Evolutionary conservation across 2,329 filamentous ascomycete genomes (phyloP), one percentile per base, ranked within the genome.

Genomic region (Aaosphaeria arxii): DNA sequence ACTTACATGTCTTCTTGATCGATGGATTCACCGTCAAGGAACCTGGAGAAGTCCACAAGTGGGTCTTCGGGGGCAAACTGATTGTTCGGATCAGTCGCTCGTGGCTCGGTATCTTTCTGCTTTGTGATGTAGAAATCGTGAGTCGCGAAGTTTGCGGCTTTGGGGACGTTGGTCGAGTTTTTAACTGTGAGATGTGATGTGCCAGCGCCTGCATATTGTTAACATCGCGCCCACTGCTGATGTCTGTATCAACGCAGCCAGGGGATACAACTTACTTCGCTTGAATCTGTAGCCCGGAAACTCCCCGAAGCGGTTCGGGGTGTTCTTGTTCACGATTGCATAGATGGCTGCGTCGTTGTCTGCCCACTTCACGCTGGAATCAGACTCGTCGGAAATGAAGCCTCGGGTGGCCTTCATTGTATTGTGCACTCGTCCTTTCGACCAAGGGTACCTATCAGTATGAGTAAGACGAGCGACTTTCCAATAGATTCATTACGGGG

Each of bases 321-420:
- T 55, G 33, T 77, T 74, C 41, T 70, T 74, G 55, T 82, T 84
- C 32, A 82, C 71, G 30, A 83, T 70, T 1, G 74, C 57, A 48
- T 77, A 77, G 52, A 77, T 70, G 3, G 71, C 70, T 3, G 67
- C 73, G 35, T 67, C 64, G 53, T 83, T 82, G 38, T 58, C 46
- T 6, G 66, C 65, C 77, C 78, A 83, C 45, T 77, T 57, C 41
- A 75, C 69, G 7, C 64, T 64, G 5, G 72, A 62, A n/a, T 75
- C 61, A 9, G 56, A 52, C 45, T 71, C 69, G 41, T 46, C 58
- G 2, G 47, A 40, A 42, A 81, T 55, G 48, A 72, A 72, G 5
- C 61, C 61, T 9, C 74, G 68, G 40, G 74, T 56, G 3, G 81
- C 62, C 51, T 75, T 75, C 76, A 82, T 81, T 1, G 79, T 81